These are phyloP conservation scores for Camellia granthamiana DNA, from an alignment of 148 eudicot genomes.

Conservation along the genomic window DNA sequence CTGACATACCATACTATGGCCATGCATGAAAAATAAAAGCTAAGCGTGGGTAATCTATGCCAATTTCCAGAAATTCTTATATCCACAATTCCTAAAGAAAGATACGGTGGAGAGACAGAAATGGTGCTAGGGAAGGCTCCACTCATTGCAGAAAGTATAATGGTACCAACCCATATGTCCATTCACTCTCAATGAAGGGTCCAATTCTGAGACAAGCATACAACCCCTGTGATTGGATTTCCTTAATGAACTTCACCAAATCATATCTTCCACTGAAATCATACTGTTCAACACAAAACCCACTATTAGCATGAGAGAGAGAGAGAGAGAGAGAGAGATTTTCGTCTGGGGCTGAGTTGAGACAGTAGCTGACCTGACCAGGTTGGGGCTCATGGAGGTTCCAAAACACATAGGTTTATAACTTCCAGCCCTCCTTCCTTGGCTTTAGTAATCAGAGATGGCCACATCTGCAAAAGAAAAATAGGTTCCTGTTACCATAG, in stretches of 20 bases:
- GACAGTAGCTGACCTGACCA: constrained; percentile 35
- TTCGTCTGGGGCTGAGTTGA: neutral
- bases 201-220: constrained; percentile 54
- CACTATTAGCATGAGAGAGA: neutral
- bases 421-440: constrained; percentile 8
- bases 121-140: neutral
- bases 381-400: constrained; percentile 50
- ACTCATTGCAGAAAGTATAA: neutral
- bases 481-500: neutral
- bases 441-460: constrained; percentile 40
- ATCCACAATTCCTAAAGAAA: neutral
- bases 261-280: constrained; percentile 48
- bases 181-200: constrained; percentile 58
- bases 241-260: constrained; percentile 51
- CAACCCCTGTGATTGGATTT: constrained; percentile 44
- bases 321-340: neutral
- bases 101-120: neutral
- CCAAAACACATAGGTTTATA: constrained; percentile 43
- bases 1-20: too few species aligned
- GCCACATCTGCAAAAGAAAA: constrained; percentile 48
- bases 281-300: constrained; percentile 27
- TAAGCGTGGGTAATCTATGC: neutral
- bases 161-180: constrained; percentile 43
- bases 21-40: too few species aligned
- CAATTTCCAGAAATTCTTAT: neutral